These are phyloP conservation scores for Aspergillus ruber DNA, from an alignment of 2,329 filamentous ascomycete species.

Conservation along the genomic window DNA sequence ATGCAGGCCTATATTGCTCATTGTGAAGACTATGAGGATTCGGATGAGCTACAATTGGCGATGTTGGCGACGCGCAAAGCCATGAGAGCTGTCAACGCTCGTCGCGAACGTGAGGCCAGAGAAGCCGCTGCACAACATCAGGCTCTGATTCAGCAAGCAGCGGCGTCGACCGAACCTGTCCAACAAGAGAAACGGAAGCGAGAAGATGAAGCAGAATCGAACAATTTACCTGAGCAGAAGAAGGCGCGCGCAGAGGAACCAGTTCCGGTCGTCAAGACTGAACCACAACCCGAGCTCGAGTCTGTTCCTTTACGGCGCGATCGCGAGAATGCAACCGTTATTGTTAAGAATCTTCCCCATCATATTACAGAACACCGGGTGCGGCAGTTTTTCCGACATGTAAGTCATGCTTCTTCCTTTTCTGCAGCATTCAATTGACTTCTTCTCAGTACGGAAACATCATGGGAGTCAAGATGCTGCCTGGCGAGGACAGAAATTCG, in stretches of 20 bases:
- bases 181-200: slow-evolving; percentile 62
- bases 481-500: slow-evolving; percentile 54
- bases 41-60: slow-evolving; percentile 66
- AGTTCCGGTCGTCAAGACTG: slow-evolving; percentile 1
- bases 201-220: slow-evolving; percentile 49
- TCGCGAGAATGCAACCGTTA: slow-evolving; percentile 80
- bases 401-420: slow-evolving; percentile 21
- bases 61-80: slow-evolving; percentile 67
- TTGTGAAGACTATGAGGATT: slow-evolving; percentile 84
- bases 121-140: slow-evolving; percentile 43
- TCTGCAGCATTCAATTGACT: slow-evolving; percentile 6
- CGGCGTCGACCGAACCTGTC: slow-evolving; percentile 16
- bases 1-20: slow-evolving; percentile 43
- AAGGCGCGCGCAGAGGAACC: slow-evolving; percentile 52
- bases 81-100: slow-evolving; percentile 56
- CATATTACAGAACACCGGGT: slow-evolving; percentile 66
- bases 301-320: slow-evolving; percentile 60
- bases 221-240: slow-evolving; percentile 59
- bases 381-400: slow-evolving; percentile 81
- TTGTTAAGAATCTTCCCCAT: slow-evolving; percentile 69
- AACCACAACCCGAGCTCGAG: slow-evolving; percentile 26
- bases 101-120: slow-evolving; percentile 60
- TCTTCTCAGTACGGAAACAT: slow-evolving; percentile 64
- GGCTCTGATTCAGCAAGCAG: slow-evolving; percentile 12
- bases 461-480: slow-evolving; percentile 65